Conservation (phyloP, 2,329 filamentous ascomycete species). For the Lasiodiplodia sp. region DNA sequence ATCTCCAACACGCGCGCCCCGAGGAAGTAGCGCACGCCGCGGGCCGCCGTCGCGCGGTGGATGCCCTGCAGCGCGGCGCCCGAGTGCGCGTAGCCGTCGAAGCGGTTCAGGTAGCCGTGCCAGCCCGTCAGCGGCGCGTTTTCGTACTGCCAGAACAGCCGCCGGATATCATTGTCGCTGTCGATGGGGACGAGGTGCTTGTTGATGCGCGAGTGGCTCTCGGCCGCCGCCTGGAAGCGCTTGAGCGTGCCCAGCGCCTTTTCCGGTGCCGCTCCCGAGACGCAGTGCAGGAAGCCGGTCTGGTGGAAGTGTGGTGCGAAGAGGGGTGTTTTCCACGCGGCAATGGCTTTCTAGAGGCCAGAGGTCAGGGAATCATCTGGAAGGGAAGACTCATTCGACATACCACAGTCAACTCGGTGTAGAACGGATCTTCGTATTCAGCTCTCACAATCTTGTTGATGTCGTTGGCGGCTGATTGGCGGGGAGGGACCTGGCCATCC, state of each 20-base stretch:
- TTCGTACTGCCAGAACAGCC: slow-evolving; percentile 55
- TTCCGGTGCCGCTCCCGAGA: slow-evolving; percentile 56
- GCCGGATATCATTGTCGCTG: slow-evolving; percentile 49
- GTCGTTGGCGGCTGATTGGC: slow-evolving; percentile 64
- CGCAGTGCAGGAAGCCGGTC: slow-evolving; percentile 60
- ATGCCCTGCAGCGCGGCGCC: slow-evolving; percentile 59
- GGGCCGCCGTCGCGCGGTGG: slow-evolving; percentile 51
- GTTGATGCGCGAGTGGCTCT: slow-evolving; percentile 50
- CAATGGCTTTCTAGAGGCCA: slow-evolving; percentile 55
- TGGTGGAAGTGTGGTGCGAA: slow-evolving; percentile 63
- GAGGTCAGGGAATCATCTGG: neutral
- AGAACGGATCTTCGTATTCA: slow-evolving; percentile 66
- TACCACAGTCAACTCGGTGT: slow-evolving; percentile 62
- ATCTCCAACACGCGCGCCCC: slow-evolving; percentile 50
- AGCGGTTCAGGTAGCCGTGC: slow-evolving; percentile 66
- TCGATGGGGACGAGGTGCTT: slow-evolving; percentile 48
- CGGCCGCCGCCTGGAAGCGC: slow-evolving; percentile 52
- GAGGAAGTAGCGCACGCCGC: slow-evolving; percentile 54
- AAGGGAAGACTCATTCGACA: slow-evolving; percentile 29
- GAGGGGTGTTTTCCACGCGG: slow-evolving; percentile 60
- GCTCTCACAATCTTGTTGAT: slow-evolving; percentile 68
- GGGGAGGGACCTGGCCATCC: slow-evolving; percentile 54
- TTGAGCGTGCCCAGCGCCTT: slow-evolving; percentile 58
- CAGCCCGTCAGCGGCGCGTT: slow-evolving; percentile 58
- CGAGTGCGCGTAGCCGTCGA: slow-evolving; percentile 65